These are phyloP conservation scores for Cladophialophora exuberans DNA, from an alignment of 2,329 filamentous ascomycete species.

Conservation along the genomic window DNA sequence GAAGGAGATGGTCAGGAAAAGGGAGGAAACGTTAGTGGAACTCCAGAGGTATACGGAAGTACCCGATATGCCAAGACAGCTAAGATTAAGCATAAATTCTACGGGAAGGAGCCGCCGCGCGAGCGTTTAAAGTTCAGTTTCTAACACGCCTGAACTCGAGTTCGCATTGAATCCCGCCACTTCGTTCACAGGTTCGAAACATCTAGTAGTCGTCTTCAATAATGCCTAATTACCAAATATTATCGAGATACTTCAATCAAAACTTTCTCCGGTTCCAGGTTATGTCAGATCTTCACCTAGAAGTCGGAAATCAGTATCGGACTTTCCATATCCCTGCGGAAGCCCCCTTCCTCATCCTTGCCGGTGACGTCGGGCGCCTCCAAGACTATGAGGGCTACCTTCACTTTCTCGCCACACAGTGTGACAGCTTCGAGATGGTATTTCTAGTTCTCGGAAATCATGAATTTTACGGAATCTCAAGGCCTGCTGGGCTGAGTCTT, in stretches of 20 bases:
- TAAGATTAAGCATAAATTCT: too few species aligned
- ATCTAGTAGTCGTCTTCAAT: too few species aligned
- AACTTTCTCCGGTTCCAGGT: conserved; percentile 28
- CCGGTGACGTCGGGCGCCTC: conserved; percentile 41
- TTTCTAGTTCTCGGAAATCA: conserved; percentile 43
- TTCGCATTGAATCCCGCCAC: too few species aligned
- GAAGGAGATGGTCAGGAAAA: too few species aligned
- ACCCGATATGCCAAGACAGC: too few species aligned
- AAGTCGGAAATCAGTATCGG: conserved; percentile 33
- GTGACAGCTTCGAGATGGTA: conserved; percentile 35
- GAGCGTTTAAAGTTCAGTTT: too few species aligned
- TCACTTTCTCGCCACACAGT: conserved; percentile 35
- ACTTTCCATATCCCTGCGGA: conserved; percentile 30
- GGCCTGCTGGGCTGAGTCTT: conserved; percentile 31
- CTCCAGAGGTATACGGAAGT: too few species aligned
- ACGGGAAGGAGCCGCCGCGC: too few species aligned
- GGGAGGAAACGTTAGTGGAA: too few species aligned
- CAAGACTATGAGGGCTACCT: conserved; percentile 32
- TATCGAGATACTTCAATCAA: not conserved
- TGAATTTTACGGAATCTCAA: conserved; percentile 40
- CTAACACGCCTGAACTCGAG: too few species aligned
- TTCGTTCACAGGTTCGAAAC: too few species aligned
- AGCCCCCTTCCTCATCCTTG: conserved; percentile 34
- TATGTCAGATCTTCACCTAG: conserved; percentile 37
- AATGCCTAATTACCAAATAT: not conserved